Evolutionary conservation across 352 stramenopile species (phyloP), one percentile per base, ranked within the genome.

Genomic region (Globisporangium yorkense): DNA sequence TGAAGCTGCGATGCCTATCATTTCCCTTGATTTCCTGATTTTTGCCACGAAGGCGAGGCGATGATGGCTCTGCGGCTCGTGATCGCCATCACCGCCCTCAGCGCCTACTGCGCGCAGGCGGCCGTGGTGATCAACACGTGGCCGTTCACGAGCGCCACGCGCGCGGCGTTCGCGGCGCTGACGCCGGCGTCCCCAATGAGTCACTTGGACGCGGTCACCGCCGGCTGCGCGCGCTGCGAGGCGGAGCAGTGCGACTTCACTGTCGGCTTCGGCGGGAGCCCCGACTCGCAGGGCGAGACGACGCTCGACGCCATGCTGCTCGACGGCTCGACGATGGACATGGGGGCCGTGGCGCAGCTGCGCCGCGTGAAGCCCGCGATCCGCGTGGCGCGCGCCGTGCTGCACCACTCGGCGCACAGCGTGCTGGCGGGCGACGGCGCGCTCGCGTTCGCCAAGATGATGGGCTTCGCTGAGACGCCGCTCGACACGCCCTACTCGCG

Each of bases 231-330:
- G 35, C 77, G 70, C 35, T 94, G 85, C 54, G 85, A 94, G 60
- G 60, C 88, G 29, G 79, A 94, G 48, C 88, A 95, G 68, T 96
- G 87, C 63, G 88, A 96, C 61, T 89, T 86, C 51, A 95, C 84
- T 0, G 88, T 96, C 53, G 89, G 89, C 1, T 97, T 87, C 57
- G 89, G 89, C 18, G 87, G 87, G 8, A 94, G 88, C 50, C 88
- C 89, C 0, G 88, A 97, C 58, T 80, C 77, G 2, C 75, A 58
- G n/a, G 89, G 88, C 5, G 84, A 96, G 60, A 96, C 89, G 12
- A 96, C 87, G 21, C 75, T 97, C 13, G 89, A 97, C 55, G 87
- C 89, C 6, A 96, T 97, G 87, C 92, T 97, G 56, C 67, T 97
- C 64, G 87, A 96, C 51, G 89, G 87, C 6, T 69, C 69, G 18